Evolutionary conservation across 306 rosid species (phyloP).

Genomic region (Canavalia gladiata): DNA sequence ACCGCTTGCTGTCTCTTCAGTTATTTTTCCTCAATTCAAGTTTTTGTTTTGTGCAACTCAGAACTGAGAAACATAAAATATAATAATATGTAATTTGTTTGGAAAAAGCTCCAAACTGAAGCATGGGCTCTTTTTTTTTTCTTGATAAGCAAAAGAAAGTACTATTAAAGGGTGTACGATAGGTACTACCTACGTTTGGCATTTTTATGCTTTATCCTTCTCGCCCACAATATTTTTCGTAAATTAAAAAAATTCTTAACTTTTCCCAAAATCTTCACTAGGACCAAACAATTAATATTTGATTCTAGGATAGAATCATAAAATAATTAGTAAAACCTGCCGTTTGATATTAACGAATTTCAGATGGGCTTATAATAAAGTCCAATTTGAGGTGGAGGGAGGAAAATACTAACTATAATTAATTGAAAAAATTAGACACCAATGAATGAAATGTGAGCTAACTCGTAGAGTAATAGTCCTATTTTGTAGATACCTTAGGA

Average conservation of each 20-base stretch:
- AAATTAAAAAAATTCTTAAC: not conserved
- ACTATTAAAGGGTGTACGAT: not conserved
- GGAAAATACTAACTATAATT: slow-evolving; percentile 1
- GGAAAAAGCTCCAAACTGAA: not conserved
- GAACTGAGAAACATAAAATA: not conserved
- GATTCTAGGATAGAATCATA: not conserved
- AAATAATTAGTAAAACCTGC: too few relatives aligned
- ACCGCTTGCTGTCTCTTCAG: not conserved
- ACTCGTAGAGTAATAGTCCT: not conserved
- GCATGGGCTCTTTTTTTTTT: too few relatives aligned
- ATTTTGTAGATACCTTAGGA: slow-evolving; percentile 60
- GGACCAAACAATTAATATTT: not conserved
- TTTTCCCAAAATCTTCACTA: not conserved
- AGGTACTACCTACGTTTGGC: not conserved
- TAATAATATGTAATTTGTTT: not conserved
- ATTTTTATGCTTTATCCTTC: not conserved
- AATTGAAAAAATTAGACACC: not conserved
- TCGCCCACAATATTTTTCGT: not conserved
- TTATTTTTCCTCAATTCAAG: not conserved
- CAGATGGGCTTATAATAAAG: not conserved
- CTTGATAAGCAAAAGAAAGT: not conserved
- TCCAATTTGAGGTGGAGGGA: not conserved
- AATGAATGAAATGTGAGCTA: not conserved
- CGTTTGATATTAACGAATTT: not conserved
- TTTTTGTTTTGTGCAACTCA: not conserved